Conservation (phyloP, 2,329 filamentous ascomycete species). For the Pseudogymnoascus sp. region DNA sequence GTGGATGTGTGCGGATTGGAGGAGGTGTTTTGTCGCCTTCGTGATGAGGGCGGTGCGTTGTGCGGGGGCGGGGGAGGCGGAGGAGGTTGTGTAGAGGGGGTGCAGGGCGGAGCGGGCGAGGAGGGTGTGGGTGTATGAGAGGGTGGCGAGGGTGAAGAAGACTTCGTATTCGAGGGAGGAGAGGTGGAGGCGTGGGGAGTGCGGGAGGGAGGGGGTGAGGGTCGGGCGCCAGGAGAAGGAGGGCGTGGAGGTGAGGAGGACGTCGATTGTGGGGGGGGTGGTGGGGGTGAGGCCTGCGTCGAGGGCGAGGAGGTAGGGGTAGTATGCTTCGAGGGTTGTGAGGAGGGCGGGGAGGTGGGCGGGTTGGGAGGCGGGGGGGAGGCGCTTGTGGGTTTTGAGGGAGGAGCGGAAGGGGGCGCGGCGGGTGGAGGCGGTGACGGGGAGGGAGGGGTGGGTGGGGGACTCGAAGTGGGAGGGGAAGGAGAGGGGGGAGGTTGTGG, state of each 20-base stretch:
- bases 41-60: constrained; percentile 63
- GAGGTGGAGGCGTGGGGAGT: constrained; percentile 56
- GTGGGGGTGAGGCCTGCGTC: constrained; percentile 59
- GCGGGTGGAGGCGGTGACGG: constrained; percentile 78
- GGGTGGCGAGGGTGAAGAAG: constrained; percentile 65
- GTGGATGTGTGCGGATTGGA: constrained; percentile 73
- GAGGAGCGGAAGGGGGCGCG: constrained; percentile 72
- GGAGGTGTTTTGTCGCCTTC: constrained; percentile 65
- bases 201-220: constrained; percentile 57
- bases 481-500: too few relatives aligned
- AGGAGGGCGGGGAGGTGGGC: too few relatives aligned
- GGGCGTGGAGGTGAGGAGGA: constrained; percentile 52
- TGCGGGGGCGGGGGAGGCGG: constrained; percentile 52
- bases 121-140: too few relatives aligned
- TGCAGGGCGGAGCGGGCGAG: constrained; percentile 66
- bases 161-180: constrained; percentile 75
- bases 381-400: too few relatives aligned
- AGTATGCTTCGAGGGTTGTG: constrained; percentile 70
- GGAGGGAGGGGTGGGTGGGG: too few relatives aligned
- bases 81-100: constrained; percentile 59
- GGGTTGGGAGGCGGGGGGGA: too few relatives aligned
- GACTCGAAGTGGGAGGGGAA: too few relatives aligned
- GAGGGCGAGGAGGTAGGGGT: constrained; percentile 75
- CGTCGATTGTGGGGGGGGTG: constrained; percentile 54
- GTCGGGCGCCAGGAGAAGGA: constrained; percentile 80